Evolutionary conservation across 768 basidiomycete genomes (phyloP).

Genomic region (Boletus huronensis): DNA sequence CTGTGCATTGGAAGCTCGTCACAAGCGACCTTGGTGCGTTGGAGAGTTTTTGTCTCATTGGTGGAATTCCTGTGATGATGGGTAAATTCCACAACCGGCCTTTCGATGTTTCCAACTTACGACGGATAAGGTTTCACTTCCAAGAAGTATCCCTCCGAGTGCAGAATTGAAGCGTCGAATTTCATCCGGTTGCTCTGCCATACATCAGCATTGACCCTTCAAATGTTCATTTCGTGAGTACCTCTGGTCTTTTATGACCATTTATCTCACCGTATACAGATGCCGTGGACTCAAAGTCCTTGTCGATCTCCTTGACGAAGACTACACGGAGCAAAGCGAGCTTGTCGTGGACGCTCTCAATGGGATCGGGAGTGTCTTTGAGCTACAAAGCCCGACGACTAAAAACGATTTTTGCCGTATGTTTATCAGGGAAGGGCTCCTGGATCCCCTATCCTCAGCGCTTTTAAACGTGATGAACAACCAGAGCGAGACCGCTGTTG

Average conservation of each 20-base stretch:
- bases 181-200: constrained; percentile 92
- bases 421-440: constrained; percentile 93
- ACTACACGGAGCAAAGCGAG: constrained; percentile 87
- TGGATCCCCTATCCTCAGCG: constrained; percentile 90
- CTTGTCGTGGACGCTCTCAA: constrained; percentile 92
- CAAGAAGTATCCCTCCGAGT: constrained; percentile 90
- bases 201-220: constrained; percentile 88
- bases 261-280: constrained; percentile 36
- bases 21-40: constrained; percentile 77
- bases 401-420: constrained; percentile 99
- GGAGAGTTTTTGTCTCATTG: constrained; percentile 94
- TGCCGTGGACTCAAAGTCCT: constrained; percentile 94
- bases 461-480: constrained; percentile 84
- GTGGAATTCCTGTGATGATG: constrained; percentile 96
- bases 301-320: constrained; percentile 95
- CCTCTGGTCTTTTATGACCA: not conserved
- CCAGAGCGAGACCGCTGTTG: constrained; percentile 57
- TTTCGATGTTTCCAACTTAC: constrained; percentile 4
- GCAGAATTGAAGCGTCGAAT: constrained; percentile 90
- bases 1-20: constrained; percentile 43
- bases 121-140: constrained; percentile 78
- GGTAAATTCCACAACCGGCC: constrained; percentile 39
- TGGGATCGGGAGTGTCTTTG: constrained; percentile 93
- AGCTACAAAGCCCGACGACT: constrained; percentile 92
- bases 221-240: constrained; percentile 97